These are phyloP conservation scores for Aureobasidium pullulans DNA, from an alignment of 2,329 filamentous ascomycete species.

Conservation along the genomic window DNA sequence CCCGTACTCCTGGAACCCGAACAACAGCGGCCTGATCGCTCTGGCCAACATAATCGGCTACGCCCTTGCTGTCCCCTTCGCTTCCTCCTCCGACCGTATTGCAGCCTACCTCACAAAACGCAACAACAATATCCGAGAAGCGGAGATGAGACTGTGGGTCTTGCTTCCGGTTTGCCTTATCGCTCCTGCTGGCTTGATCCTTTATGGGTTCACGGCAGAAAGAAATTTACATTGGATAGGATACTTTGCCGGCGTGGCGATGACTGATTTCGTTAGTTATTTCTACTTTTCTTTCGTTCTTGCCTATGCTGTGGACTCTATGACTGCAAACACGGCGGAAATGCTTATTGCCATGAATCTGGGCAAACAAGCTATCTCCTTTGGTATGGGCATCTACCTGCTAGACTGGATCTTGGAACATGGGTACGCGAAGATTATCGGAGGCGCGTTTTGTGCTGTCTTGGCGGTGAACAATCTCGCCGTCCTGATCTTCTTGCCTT, in stretches of 20 bases:
- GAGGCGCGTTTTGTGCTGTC: conserved; percentile 29
- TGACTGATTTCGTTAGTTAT: conserved; percentile 28
- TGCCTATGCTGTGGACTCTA: conserved; percentile 54
- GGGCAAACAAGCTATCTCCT: conserved; percentile 31
- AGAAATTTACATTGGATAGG: conserved; percentile 30
- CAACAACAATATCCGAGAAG: conserved; percentile 24
- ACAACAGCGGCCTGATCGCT: conserved; percentile 26
- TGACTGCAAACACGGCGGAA: conserved; percentile 52
- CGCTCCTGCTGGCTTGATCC: conserved; percentile 28
- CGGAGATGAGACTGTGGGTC: conserved; percentile 27
- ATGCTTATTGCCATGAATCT: conserved; percentile 46
- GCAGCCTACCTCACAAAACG: conserved; percentile 25
- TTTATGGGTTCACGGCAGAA: conserved; percentile 30
- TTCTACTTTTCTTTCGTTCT: conserved; percentile 44
- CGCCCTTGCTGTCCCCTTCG: conserved; percentile 28
- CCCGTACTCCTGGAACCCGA: conserved; percentile 27
- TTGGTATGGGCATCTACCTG: conserved; percentile 29
- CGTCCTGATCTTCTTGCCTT: conserved; percentile 29
- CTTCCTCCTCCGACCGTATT: conserved; percentile 23
- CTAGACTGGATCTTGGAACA: conserved; percentile 29
- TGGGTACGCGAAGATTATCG: conserved; percentile 30
- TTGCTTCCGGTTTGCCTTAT: conserved; percentile 30
- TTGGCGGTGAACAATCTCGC: conserved; percentile 28
- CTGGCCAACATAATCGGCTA: conserved; percentile 31
- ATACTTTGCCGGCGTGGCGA: conserved; percentile 31